Conservation (phyloP, 176 grass and related monocot genomes). For the Ensete ventricosum region DNA sequence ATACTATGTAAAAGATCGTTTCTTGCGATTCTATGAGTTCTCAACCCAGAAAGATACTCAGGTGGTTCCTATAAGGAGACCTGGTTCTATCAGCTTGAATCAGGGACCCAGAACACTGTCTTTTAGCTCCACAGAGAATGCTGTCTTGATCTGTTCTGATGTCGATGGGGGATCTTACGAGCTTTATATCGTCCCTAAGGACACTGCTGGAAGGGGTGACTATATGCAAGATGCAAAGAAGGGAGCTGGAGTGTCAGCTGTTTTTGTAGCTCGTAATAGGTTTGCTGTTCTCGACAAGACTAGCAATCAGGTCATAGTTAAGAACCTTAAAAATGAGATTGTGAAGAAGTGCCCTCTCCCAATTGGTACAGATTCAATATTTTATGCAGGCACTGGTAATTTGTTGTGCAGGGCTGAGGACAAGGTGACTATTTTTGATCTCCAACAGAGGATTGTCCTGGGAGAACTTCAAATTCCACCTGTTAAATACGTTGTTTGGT, state of each 20-base stretch:
- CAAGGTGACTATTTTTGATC: constrained; percentile 70
- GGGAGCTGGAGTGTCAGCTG: constrained; percentile 60
- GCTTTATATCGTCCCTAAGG: constrained; percentile 74
- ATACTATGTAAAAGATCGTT: constrained; percentile 90
- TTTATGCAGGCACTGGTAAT: constrained; percentile 87
- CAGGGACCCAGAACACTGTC: constrained; percentile 76
- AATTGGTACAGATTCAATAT: constrained; percentile 73
- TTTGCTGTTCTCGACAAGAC: constrained; percentile 93
- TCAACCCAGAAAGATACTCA: constrained; percentile 68
- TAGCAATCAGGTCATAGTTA: constrained; percentile 69
- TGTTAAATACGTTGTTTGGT: constrained; percentile 89
- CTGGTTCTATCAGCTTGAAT: constrained; percentile 69
- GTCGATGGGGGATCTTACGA: constrained; percentile 84
- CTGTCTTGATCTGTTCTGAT: constrained; percentile 84
- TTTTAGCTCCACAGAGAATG: constrained; percentile 85
- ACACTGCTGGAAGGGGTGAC: constrained; percentile 61
- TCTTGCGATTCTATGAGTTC: constrained; percentile 59
- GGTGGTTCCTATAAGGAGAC: constrained; percentile 58
- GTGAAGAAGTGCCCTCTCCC: constrained; percentile 82
- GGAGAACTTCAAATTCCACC: constrained; percentile 73
- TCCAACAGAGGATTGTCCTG: constrained; percentile 78
- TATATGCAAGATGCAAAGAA: constrained; percentile 78
- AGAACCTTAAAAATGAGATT: constrained; percentile 89
- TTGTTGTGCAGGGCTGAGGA: constrained; percentile 85
- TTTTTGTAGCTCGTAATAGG: constrained; percentile 76